These are phyloP conservation scores for Chlamydomonas applanata DNA, from an alignment of 139 green algal species.

Conservation along the genomic window DNA sequence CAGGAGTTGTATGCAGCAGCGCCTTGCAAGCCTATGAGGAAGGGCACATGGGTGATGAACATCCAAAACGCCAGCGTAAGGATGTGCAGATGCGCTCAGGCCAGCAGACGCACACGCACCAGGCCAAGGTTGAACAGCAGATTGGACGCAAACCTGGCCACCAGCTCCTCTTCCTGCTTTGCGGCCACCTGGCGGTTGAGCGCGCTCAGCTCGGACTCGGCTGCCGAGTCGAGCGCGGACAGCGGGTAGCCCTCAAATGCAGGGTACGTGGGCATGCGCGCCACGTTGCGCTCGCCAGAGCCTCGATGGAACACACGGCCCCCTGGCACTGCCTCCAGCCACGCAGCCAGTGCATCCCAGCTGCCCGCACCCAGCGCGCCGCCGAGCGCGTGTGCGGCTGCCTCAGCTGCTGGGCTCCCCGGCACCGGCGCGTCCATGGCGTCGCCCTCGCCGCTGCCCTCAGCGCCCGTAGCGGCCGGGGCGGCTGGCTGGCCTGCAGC, in stretches of 20 bases:
- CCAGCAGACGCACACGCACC: slow-evolving; percentile 24
- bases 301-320: slow-evolving; percentile 42
- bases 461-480: neutral
- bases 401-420: neutral
- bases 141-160: slow-evolving; percentile 26
- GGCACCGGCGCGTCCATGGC: no score
- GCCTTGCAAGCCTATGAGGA: no score
- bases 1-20: neutral
- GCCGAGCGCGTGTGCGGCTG: neutral
- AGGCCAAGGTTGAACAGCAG: slow-evolving; percentile 55
- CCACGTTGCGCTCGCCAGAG: slow-evolving; percentile 43
- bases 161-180: slow-evolving; percentile 31
- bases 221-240: slow-evolving; percentile 24
- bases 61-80: neutral
- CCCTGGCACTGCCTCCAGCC: slow-evolving; percentile 36
- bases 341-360: slow-evolving; percentile 41
- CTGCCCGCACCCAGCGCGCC: neutral
- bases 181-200: slow-evolving; percentile 31
- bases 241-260: slow-evolving; percentile 51
- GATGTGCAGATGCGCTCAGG: neutral
- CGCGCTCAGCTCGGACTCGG: slow-evolving; percentile 39
- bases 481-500: neutral
- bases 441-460: no score
- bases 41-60: neutral
- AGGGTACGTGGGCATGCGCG: slow-evolving; percentile 40